Evolutionary conservation across 2,329 filamentous ascomycete genomes (phyloP), one percentile per base, ranked within the genome.

Genomic region (Aspergillus sp.): DNA sequence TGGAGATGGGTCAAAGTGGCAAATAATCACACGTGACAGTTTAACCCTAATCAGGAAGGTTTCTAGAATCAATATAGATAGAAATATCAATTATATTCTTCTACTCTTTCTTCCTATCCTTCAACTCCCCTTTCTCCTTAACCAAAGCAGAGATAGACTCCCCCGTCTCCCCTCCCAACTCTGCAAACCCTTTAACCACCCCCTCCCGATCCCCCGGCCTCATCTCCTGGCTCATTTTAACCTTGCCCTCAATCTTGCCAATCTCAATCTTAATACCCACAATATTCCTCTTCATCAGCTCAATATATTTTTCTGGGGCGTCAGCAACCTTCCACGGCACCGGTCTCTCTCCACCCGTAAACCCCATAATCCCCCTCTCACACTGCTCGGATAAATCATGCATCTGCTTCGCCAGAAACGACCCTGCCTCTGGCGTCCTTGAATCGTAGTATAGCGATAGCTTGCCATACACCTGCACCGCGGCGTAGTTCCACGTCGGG

Each of bases 401-500:
- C 13, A 56, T 39, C 28, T 54, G 48, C 8, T 10, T 19, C n/a
- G 40, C 40, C 26, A 56, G 26, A 31, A 51, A 53, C 7, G 11
- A 6, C 4, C 44, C 50, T 2, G 46, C 47, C 3, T 27, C 13
- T 19, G 33, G 32, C 4, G 33, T 38, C n/a, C 33, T 43, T 0
- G 40, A 13, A 11, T 48, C 43, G 27, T 50, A 45, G 32, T 47
- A 47, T 8, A 56, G 40, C 4, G 34, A 36, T 12, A 46, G 45
- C 1, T 45, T 47, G 5, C 53, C 52, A 27, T 56, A 56, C 10
- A 55, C 52, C 19, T 56, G 52, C 10, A 74, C 81, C 0, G 82
- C 81, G 0, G 78, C 71, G 52, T 86, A 86, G 60, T 86, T 81
- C 83, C 82, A 86, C 0, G 82, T 86, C 1, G 81, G 81, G 5